Base-by-base conservation (phyloP, 257 asterid genomes). In the Fraxinus cuspidata region DNA sequence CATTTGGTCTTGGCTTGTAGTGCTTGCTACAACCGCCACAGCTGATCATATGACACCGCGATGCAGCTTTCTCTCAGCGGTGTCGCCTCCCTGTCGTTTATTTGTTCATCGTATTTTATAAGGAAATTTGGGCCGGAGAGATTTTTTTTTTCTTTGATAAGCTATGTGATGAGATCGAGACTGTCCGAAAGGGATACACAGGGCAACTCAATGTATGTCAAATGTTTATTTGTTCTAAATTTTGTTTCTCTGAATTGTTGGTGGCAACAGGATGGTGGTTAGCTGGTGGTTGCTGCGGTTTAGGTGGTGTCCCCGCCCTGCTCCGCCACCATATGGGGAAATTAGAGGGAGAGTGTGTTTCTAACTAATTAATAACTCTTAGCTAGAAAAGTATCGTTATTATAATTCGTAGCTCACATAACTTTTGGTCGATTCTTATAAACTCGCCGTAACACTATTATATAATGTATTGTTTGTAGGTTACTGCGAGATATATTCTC, bases 11-110 rank as follows among this genome's bases (percentile, higher is more conserved):
- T 93, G 13, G 87, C 89, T 19, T 95, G 98, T 81, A 60, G 69
- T 71, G 94, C 76, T 56, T 91, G 98, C 75, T 97, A 95, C 77
- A 82, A 80, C 82, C 85, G 77, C 78, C 96, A 88, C 76, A 83
- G 84, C 85, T 25, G 94, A 68, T 98, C 98, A 3, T 93, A 89
- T 73, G 96, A 92, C 71, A 31, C 83, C 29, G 90, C 91, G 23
- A 95, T 94, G 15, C 98, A 95, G 90, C 82, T 95, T 56, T 95
- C 99, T 34, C 96, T 95, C 60, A 87, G 90, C 80, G 83, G 89
- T 73, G 82, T 90, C 64, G 90, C 97, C 34, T 4, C 88, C 75
- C 74, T 95, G 3, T 95, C 97, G 9, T 95, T 92, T 78, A n/a
- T 95, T 1, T 95, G 89, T 25, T 78, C 92, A 40, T 89, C 98